Base-by-base conservation (phyloP, 495 filamentous ascomycete genomes). In the Aspergillus bridgeri region DNA sequence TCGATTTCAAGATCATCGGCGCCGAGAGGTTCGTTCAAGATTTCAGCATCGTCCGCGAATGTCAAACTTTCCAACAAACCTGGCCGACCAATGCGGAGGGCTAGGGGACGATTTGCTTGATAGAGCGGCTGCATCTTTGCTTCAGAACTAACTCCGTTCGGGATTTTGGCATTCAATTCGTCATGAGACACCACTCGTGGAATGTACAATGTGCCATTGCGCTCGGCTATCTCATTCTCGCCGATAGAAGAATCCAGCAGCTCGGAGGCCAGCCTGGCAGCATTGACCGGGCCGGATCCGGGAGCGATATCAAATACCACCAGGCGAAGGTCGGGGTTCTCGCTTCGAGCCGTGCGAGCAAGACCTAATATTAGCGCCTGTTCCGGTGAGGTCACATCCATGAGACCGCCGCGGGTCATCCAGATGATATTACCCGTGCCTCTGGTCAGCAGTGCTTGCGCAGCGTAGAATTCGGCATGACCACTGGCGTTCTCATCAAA, bases 1-100 rank as follows among this genome's bases (percentile, higher is more conserved):
- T 27, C 33, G n/a, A 42, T 52, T 20, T 52, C 50, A 33, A 52
- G 27, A n/a, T 52, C 50, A 11, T 52, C n/a, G 3, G 22, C 13
- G 3, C 22, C 22, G 7, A 51, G 50, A 13, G 20, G 19, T 15
- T 22, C 17, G 15, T 38, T 22, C 33, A 11, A 6, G 11, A 18
- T 52, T 18, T n/a, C 27, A 6, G 27, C 29, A 8, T 52, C 33
- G 8, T 52, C 50, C 27, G 20, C 50, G 9, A 19, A 52, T 13
- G 20, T 13, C 25, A 52, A 19, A 6, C 5, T 52, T 18, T 52
- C 50, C 27, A 42, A 20, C 15, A 19, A 29, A 4, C 50, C 50
- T 3, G 33, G 33, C 13, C 33, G 33, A 15, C 33, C 33, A 38
- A 38, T 38, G 13, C 33, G 33, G 33, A 38, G 33, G 33, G 33